Conservation (phyloP, 768 basidiomycete genomes). For the Candolleomyces eurysporus region DNA sequence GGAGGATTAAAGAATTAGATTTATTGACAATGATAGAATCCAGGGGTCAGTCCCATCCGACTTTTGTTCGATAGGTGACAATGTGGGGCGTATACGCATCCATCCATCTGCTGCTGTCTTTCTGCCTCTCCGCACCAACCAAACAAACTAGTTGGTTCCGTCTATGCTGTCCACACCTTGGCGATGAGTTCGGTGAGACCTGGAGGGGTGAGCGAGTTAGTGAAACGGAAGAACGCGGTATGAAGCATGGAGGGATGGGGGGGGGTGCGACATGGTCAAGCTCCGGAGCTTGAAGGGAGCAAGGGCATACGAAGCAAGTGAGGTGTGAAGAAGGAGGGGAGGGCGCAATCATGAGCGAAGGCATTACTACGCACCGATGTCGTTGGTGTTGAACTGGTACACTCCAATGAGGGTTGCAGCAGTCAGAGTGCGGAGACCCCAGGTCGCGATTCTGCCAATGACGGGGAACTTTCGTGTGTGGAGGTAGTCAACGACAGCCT, state of each 20-base stretch:
- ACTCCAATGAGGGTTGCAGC: constrained; percentile 83
- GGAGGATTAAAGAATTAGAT: too few species aligned
- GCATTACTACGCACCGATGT: constrained; percentile 70
- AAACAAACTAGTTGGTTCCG: background rate
- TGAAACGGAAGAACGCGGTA: too few species aligned
- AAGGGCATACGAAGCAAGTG: too few species aligned
- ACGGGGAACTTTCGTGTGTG: constrained; percentile 93
- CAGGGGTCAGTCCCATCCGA: too few species aligned
- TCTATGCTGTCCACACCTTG: constrained; percentile 77
- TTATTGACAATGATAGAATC: too few species aligned
- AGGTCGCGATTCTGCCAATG: constrained; percentile 64
- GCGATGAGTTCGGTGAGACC: constrained; percentile 85
- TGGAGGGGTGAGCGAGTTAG: constrained; percentile 22
- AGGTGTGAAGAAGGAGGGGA: background rate
- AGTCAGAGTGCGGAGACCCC: constrained; percentile 77
- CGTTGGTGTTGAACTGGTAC: constrained; percentile 98
- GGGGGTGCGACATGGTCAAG: too few species aligned
- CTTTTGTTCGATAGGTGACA: too few species aligned
- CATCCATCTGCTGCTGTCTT: too few species aligned
- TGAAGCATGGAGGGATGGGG: too few species aligned
- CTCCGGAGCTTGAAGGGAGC: background rate
- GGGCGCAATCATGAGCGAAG: background rate
- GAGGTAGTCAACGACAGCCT: constrained; percentile 81
- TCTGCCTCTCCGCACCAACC: background rate
- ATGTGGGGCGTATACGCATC: too few species aligned